Conservation (phyloP, 2,329 filamentous ascomycete genomes). For the Fusarium brachygibbosum region DNA sequence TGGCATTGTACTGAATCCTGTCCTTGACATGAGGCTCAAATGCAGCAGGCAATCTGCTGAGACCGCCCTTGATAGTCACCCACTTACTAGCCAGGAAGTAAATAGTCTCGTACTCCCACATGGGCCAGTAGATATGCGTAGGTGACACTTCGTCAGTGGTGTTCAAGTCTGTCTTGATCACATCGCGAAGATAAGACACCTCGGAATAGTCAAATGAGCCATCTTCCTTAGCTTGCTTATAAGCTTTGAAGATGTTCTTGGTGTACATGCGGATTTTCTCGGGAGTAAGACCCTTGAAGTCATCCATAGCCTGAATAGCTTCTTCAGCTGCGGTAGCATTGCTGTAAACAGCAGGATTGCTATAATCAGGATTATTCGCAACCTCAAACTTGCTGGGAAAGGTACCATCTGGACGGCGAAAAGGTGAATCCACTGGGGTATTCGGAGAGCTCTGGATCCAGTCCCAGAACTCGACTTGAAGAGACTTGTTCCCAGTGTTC, state of each 20-base stretch:
- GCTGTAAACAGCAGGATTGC: slow-evolving; percentile 37
- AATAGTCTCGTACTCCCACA: slow-evolving; percentile 46
- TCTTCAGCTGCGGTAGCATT: slow-evolving; percentile 46
- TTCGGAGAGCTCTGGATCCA: slow-evolving; percentile 64
- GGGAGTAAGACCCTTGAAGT: slow-evolving; percentile 44
- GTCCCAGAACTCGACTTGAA: slow-evolving; percentile 70
- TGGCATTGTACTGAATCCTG: slow-evolving; percentile 8
- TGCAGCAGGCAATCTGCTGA: slow-evolving; percentile 1
- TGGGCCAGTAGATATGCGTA: slow-evolving; percentile 39
- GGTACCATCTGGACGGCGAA: slow-evolving; percentile 49
- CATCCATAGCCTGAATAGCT: slow-evolving; percentile 44
- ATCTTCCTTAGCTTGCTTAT: slow-evolving; percentile 50
- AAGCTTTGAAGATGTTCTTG: slow-evolving; percentile 50
- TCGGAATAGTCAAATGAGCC: slow-evolving; percentile 51
- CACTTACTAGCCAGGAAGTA: slow-evolving; percentile 35
- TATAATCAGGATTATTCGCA: slow-evolving; percentile 39
- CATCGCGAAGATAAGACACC: slow-evolving; percentile 52
- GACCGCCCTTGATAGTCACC: slow-evolving; percentile 23
- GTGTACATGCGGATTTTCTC: slow-evolving; percentile 45
- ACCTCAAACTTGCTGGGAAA: slow-evolving; percentile 46
- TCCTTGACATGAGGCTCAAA: background rate
- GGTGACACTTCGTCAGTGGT: slow-evolving; percentile 46
- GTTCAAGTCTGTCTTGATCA: slow-evolving; percentile 54
- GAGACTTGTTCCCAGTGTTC: slow-evolving; percentile 64
- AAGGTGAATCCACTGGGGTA: background rate